Evolutionary conservation across 352 stramenopile species (phyloP).

Genomic region (Phytopythium montanum): DNA sequence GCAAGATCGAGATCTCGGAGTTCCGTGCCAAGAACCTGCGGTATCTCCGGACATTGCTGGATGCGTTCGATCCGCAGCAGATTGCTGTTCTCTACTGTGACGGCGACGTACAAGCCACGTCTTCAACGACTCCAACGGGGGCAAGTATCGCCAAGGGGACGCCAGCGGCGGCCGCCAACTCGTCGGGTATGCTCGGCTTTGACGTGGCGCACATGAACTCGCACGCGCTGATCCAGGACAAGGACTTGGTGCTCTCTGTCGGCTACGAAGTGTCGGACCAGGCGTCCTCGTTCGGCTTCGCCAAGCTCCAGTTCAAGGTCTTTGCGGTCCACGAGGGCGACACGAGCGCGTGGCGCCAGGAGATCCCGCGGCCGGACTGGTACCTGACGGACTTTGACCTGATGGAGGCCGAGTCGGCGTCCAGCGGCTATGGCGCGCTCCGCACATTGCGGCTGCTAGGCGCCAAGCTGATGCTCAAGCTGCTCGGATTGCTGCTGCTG

Average conservation of each 20-base stretch:
- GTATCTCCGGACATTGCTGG: slow-evolving; percentile 59
- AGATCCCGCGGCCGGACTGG: slow-evolving; percentile 73
- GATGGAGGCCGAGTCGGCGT: slow-evolving; percentile 40
- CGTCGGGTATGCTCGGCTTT: slow-evolving; percentile 62
- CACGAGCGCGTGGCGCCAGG: slow-evolving; percentile 49
- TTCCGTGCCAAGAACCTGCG: slow-evolving; percentile 71
- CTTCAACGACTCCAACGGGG: slow-evolving; percentile 15
- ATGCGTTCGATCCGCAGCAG: slow-evolving; percentile 77
- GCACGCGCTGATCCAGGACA: slow-evolving; percentile 70
- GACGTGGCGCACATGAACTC: slow-evolving; percentile 77
- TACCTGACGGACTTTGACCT: slow-evolving; percentile 63
- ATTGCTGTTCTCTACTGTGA: slow-evolving; percentile 67
- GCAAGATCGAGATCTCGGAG: slow-evolving; percentile 64
- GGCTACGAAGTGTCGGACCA: slow-evolving; percentile 40
- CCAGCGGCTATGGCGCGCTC: slow-evolving; percentile 35
- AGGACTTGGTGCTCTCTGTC: slow-evolving; percentile 61
- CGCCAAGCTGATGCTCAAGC: slow-evolving; percentile 66
- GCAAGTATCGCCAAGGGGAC: slow-evolving; percentile 17
- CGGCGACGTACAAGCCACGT: slow-evolving; percentile 9
- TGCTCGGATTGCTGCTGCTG: slow-evolving; percentile 62
- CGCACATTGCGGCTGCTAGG: slow-evolving; percentile 61
- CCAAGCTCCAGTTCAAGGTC: slow-evolving; percentile 63
- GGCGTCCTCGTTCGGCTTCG: slow-evolving; percentile 23
- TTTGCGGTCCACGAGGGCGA: slow-evolving; percentile 50
- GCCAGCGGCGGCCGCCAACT: background rate